These are phyloP conservation scores for Cladosporium sp. DNA, from an alignment of 2,329 filamentous ascomycete genomes.

Conservation along the genomic window DNA sequence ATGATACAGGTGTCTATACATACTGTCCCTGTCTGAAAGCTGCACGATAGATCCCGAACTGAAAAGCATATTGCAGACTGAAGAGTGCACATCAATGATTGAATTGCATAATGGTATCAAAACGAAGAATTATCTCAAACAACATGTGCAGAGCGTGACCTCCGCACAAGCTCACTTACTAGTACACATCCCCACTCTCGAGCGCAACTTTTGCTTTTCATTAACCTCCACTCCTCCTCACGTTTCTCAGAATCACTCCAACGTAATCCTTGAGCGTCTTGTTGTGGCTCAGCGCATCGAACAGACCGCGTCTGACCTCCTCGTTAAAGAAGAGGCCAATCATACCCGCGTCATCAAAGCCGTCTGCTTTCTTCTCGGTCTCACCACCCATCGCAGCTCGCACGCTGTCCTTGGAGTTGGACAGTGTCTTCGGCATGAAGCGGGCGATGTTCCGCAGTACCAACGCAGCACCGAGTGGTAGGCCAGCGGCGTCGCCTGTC, in stretches of 20 bases:
- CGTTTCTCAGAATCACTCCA: constrained; percentile 25
- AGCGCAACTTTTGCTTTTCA: not conserved
- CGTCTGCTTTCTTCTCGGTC: constrained; percentile 16
- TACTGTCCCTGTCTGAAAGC: not conserved
- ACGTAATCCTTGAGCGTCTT: constrained; percentile 28
- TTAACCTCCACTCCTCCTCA: constrained; percentile 5
- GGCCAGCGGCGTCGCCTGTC: constrained; percentile 64
- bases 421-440: constrained; percentile 38
- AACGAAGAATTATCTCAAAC: not conserved
- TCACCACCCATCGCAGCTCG: constrained; percentile 9
- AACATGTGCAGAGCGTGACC: not conserved
- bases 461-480: constrained; percentile 75
- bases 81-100: not conserved
- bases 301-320: constrained; percentile 28
- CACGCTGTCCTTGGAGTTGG: constrained; percentile 19
- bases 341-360: constrained; percentile 22
- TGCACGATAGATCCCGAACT: not conserved
- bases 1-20: not conserved
- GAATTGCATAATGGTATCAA: constrained; percentile 11
- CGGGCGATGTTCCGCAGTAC: constrained; percentile 76
- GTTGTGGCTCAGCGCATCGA: constrained; percentile 29
- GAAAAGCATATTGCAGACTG: not conserved
- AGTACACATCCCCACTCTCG: not conserved
- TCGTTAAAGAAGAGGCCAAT: constrained; percentile 26
- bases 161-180: not conserved